Evolutionary conservation across 768 basidiomycete species (phyloP), one percentile per base, ranked within the genome.

Genomic region (Auriscalpium vulgare): DNA sequence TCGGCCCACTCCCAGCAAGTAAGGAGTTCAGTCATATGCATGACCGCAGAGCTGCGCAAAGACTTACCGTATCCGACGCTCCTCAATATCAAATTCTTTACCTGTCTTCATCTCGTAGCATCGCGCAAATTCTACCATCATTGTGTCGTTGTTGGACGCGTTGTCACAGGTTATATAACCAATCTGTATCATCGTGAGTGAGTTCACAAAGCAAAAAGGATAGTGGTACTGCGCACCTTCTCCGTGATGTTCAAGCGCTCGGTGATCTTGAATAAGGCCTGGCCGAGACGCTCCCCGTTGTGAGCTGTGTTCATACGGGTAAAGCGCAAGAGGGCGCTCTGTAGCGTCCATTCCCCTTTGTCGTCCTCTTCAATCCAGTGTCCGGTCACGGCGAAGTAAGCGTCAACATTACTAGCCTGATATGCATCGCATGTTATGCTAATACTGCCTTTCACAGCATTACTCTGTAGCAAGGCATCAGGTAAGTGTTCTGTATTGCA

Each of bases 361-460:
- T 36, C 17, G 0, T 16, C 49, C 58, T 73, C 69, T 36, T 74
- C 69, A 45, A 74, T 70, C 72, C 74, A 76, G 51, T 73, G 71
- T 0, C 66, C 71, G 0, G 69, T 76, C 5, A 73, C 69, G 0
- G 67, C 74, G 59, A 72, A 72, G 59, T 76, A 77, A 1, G 62
- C 67, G 60, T 76, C 72, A 1, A 59, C 56, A 56, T 72, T 75
- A 9, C 37, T 50, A 2, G 74, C 74, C 49, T 73, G 72, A 75
- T 74, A 76, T 13, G 66, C 72, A 61, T 77, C 69, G 59, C 72
- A 72, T 4, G 73, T 77, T 8, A 71, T 19, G 43, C 61, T 69
- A 38, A 72, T 64, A 8, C 51, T n/a, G 4, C 71, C 71, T 8
- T 37, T 54, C 10, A 67, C 66, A 2, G 40, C 50, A 0, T 53